These are phyloP conservation scores for Aspergillus steynii DNA, from an alignment of 495 filamentous ascomycete species.

Conservation along the genomic window DNA sequence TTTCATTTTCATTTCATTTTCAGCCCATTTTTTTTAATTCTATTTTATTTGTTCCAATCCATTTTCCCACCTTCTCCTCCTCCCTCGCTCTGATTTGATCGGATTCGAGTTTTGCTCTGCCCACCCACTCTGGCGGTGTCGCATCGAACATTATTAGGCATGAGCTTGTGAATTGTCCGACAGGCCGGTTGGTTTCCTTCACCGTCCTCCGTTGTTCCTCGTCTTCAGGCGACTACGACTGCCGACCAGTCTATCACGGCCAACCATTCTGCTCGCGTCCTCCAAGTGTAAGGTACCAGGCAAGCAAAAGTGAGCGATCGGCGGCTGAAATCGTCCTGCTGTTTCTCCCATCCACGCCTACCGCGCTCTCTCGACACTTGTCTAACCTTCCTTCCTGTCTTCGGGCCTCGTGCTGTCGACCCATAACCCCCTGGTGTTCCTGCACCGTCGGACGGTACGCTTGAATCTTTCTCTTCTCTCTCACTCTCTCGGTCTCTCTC, in stretches of 20 bases:
- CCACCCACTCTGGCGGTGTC: conserved; percentile 4
- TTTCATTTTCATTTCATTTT: background rate
- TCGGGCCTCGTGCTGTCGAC: conserved; percentile 5
- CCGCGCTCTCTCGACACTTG: background rate
- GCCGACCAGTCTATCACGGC: background rate
- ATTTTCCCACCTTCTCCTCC: background rate
- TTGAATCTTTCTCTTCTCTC: conserved; percentile 2
- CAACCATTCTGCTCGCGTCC: background rate
- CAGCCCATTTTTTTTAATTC: background rate
- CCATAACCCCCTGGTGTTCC: background rate
- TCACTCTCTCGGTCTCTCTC: conserved; percentile 7
- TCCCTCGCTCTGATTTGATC: background rate
- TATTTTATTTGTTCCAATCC: background rate
- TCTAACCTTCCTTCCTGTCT: conserved; percentile 14
- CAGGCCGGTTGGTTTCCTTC: conserved; percentile 1
- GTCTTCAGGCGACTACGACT: background rate
- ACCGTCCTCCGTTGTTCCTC: conserved; percentile 6
- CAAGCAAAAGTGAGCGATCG: conserved; percentile 26
- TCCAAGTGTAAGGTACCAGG: background rate
- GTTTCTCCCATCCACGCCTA: conserved; percentile 2
- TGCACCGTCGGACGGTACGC: conserved; percentile 1
- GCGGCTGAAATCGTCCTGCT: conserved; percentile 16
- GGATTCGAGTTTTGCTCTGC: background rate
- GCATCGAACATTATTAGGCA: conserved; percentile 2
- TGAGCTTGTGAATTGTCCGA: conserved; percentile 8